A percentile compares a stretch with the other conserved stretches of the same genome.
These are phyloP conservation scores for Mercurialis annua DNA, from an alignment of 345 rosid genomes.

Conservation along the genomic window DNA sequence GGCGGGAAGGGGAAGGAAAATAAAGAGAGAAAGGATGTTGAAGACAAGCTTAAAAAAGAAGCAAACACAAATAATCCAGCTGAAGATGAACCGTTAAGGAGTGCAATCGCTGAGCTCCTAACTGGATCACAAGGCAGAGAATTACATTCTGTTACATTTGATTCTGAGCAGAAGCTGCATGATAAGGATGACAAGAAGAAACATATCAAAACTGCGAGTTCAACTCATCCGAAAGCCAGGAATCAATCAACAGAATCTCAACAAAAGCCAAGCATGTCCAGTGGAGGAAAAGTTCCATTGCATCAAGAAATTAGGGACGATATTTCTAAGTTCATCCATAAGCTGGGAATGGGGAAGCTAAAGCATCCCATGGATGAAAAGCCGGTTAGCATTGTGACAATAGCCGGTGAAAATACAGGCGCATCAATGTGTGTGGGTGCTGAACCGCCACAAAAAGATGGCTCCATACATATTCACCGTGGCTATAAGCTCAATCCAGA, in stretches of 20 bases:
- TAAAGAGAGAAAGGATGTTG: slow-evolving; percentile 24
- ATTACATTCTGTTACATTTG: slow-evolving; percentile 11
- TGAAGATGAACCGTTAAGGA: slow-evolving; percentile 27
- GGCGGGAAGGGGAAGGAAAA: slow-evolving; percentile 12
- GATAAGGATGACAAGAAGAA: slow-evolving; percentile 34
- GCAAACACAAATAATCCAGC: slow-evolving; percentile 15
- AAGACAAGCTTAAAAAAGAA: slow-evolving; percentile 20
- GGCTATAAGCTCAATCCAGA: slow-evolving; percentile 58
- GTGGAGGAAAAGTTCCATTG: slow-evolving; percentile 32
- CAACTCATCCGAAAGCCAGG: slow-evolving; percentile 19
- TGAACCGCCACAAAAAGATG: slow-evolving; percentile 44
- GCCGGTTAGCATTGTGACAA: slow-evolving; percentile 43
- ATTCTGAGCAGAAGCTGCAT: slow-evolving; percentile 23
- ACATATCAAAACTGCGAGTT: slow-evolving; percentile 29
- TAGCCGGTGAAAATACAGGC: slow-evolving; percentile 90
- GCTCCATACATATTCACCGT: slow-evolving; percentile 51
- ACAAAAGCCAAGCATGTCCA: slow-evolving; percentile 22
- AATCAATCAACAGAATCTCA: slow-evolving; percentile 15
- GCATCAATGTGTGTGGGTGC: slow-evolving; percentile 56
- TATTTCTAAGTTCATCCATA: slow-evolving; percentile 48
- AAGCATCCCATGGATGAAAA: slow-evolving; percentile 41
- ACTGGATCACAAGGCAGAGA: slow-evolving; percentile 33
- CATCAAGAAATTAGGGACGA: slow-evolving; percentile 61
- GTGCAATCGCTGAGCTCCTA: slow-evolving; percentile 21
- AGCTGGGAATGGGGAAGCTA: slow-evolving; percentile 41